Conservation (phyloP, 805 yeast species). For the Yueomyces sp. region DNA sequence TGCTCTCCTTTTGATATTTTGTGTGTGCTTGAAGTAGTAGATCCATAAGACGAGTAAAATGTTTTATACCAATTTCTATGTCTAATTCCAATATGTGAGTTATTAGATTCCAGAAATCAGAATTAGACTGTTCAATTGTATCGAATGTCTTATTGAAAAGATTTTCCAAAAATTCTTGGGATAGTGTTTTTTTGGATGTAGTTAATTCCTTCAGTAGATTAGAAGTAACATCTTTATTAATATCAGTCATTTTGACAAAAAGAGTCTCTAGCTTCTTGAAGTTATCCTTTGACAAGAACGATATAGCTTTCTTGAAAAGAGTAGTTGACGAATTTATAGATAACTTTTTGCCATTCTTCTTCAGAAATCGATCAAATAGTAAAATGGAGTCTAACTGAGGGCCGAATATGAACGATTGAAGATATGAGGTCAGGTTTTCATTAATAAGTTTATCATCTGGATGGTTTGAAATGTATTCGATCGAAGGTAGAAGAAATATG, state of each 20-base stretch:
- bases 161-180: slow-evolving; percentile 34
- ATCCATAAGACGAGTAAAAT: slow-evolving; percentile 14
- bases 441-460: neutral
- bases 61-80: slow-evolving; percentile 41
- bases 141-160: slow-evolving; percentile 9
- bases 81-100: slow-evolving; percentile 38
- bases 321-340: slow-evolving; percentile 4
- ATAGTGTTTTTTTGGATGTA: slow-evolving; percentile 36
- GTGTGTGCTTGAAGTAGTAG: slow-evolving; percentile 4
- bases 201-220: slow-evolving; percentile 34
- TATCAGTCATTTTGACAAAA: slow-evolving; percentile 29
- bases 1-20: slow-evolving; percentile 1
- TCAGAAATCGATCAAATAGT: slow-evolving; percentile 5
- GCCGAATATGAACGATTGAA: slow-evolving; percentile 9
- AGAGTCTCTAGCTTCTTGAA: slow-evolving; percentile 31
- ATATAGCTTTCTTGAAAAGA: slow-evolving; percentile 12
- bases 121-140: neutral
- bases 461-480: slow-evolving; percentile 6
- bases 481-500: slow-evolving; percentile 11
- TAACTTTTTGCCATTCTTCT: slow-evolving; percentile 6
- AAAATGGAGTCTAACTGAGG: slow-evolving; percentile 3
- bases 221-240: slow-evolving; percentile 30
- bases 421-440: slow-evolving; percentile 2
- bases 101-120: slow-evolving; percentile 33
- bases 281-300: slow-evolving; percentile 12